Conservation (phyloP, 495 filamentous ascomycete species). For the Penicillium pancosmium region DNA sequence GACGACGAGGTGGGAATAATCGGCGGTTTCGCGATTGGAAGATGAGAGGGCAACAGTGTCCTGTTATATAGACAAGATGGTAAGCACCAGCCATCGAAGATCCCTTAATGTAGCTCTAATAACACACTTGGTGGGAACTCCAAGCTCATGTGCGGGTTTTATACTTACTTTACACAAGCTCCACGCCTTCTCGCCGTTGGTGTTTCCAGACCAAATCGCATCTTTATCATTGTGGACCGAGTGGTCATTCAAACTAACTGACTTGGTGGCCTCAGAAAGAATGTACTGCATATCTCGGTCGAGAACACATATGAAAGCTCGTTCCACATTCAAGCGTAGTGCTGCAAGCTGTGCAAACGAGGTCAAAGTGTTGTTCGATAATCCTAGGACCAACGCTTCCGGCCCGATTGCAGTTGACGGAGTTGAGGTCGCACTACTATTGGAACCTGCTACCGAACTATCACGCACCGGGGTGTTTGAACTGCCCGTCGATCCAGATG, state of each 20-base stretch:
- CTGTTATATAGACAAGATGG: conserved; percentile 13
- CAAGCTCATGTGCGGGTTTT: too few relatives aligned
- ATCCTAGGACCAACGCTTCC: conserved; percentile 25
- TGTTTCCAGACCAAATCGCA: conserved; percentile 30
- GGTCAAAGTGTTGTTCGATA: conserved; percentile 56
- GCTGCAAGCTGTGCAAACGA: conserved; percentile 51
- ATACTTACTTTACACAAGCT: conserved; percentile 48
- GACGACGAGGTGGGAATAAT: conserved; percentile 40
- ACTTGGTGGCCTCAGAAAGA: conserved; percentile 54
- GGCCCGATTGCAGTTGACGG: conserved; percentile 22
- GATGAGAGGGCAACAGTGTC: conserved; percentile 40
- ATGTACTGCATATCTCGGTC: conserved; percentile 56
- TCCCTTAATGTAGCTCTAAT: too few relatives aligned
- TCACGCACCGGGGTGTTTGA: conserved; percentile 13
- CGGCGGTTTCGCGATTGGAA: conserved; percentile 29
- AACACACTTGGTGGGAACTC: too few relatives aligned
- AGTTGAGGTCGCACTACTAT: conserved; percentile 14
- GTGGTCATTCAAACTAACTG: conserved; percentile 40
- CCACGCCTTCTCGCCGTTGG: conserved; percentile 42
- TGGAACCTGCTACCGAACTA: conserved; percentile 11
- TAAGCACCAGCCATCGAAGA: not conserved
- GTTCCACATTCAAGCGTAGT: conserved; percentile 43
- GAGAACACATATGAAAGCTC: conserved; percentile 50
- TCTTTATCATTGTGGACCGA: conserved; percentile 36
- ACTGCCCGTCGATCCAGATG: conserved; percentile 10